Conservation (phyloP, 2,329 filamentous ascomycete genomes). For the Arthrobotrys conoides region DNA sequence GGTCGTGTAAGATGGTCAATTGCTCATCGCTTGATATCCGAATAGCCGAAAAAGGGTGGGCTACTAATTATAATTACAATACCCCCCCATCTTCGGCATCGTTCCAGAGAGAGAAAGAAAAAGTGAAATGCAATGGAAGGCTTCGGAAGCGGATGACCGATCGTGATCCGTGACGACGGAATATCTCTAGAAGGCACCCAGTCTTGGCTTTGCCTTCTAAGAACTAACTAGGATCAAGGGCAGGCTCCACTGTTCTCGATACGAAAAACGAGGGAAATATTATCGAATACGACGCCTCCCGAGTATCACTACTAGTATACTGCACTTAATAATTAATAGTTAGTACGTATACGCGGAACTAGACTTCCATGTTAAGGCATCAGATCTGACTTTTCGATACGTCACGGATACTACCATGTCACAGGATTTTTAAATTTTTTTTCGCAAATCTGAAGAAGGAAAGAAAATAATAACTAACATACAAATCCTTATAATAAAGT, state of each 20-base stretch:
- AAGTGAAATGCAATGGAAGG: constrained; percentile 25
- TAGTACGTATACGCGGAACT: constrained; percentile 1
- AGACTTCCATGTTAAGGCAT: constrained; percentile 21
- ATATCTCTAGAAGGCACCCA: constrained; percentile 23
- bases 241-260: constrained; percentile 12
- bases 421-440: constrained; percentile 5
- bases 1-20: constrained; percentile 1
- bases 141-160: constrained; percentile 46
- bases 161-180: constrained; percentile 41
- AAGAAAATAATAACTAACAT: too few relatives aligned
- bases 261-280: constrained; percentile 27
- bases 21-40: constrained; percentile 39
- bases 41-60: constrained; percentile 41
- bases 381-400: constrained; percentile 40
- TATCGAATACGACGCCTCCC: constrained; percentile 6
- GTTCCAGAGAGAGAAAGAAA: constrained; percentile 5
- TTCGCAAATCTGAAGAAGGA: constrained; percentile 1
- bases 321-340: not conserved
- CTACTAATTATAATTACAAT: constrained; percentile 23
- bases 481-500: not conserved
- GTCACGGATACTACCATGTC: constrained; percentile 42
- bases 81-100: constrained; percentile 32
- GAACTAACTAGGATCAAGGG: constrained; percentile 5
- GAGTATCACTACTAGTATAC: not conserved
- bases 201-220: constrained; percentile 31